These are phyloP conservation scores for Candida qinlingensis DNA, from an alignment of 805 yeast genomes.

Conservation along the genomic window DNA sequence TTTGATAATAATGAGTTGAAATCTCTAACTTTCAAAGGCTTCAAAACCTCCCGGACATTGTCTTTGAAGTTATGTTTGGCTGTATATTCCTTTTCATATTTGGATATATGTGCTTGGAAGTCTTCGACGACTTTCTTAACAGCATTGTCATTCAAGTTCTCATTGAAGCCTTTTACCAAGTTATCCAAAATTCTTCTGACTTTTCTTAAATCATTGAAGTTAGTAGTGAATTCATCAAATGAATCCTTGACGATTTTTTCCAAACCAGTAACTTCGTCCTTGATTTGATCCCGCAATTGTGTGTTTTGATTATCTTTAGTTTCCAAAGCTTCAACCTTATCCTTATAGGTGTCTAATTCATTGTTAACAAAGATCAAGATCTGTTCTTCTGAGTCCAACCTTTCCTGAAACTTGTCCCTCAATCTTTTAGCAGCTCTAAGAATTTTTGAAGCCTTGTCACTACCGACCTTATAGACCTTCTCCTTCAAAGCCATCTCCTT, in stretches of 20 bases:
- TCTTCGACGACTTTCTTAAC: slow-evolving; percentile 67
- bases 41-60: not conserved
- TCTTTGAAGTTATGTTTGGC: not conserved
- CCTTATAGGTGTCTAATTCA: slow-evolving; percentile 7
- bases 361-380: slow-evolving; percentile 5
- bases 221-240: slow-evolving; percentile 18
- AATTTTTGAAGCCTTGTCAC: slow-evolving; percentile 15
- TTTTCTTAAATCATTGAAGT: slow-evolving; percentile 19
- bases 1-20: not conserved
- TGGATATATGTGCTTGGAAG: slow-evolving; percentile 21
- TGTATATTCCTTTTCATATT: slow-evolving; percentile 7
- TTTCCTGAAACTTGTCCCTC: slow-evolving; percentile 25
- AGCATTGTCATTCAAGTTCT: slow-evolving; percentile 80
- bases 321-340: not conserved
- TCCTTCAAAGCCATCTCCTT: slow-evolving; percentile 4
- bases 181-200: slow-evolving; percentile 36
- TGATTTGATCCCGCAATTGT: slow-evolving; percentile 7
- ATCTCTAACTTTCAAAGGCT: not conserved
- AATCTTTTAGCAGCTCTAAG: slow-evolving; percentile 19
- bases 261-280: slow-evolving; percentile 3
- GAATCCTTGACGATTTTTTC: slow-evolving; percentile 14
- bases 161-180: slow-evolving; percentile 61
- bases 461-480: slow-evolving; percentile 15
- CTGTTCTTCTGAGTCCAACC: slow-evolving; percentile 14
- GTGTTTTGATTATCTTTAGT: not conserved